Evolutionary conservation across 768 basidiomycete species (phyloP).

Genomic region (Pulveroboletus sp.): DNA sequence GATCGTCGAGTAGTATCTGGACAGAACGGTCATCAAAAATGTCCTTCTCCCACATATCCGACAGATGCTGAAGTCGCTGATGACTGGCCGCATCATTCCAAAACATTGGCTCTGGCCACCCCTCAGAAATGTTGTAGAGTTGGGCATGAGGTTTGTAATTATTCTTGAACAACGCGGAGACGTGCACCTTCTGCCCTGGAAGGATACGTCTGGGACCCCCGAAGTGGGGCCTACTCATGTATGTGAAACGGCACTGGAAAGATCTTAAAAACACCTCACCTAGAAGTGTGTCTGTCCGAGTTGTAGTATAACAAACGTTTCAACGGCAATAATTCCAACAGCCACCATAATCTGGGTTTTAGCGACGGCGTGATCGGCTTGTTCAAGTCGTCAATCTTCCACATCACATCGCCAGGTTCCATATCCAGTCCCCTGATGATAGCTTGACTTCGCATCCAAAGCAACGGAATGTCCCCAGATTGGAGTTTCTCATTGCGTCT

Average conservation of each 20-base stretch:
- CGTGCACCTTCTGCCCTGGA: conserved; percentile 30
- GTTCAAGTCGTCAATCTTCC: conserved; percentile 28
- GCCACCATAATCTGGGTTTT: not conserved
- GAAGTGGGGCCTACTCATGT: conserved; percentile 28
- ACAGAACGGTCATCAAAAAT: conserved; percentile 24
- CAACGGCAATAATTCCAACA: too few relatives aligned
- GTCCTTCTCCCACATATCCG: conserved; percentile 28
- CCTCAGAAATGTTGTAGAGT: conserved; percentile 18
- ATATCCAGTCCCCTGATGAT: not conserved
- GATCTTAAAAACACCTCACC: too few relatives aligned
- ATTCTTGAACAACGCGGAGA: conserved; percentile 29
- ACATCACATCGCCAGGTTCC: conserved; percentile 24
- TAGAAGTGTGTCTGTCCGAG: too few relatives aligned
- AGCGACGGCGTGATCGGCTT: conserved; percentile 21
- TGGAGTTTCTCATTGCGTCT: conserved; percentile 24
- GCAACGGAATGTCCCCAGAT: conserved; percentile 26
- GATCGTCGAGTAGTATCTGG: conserved; percentile 15
- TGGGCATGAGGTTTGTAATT: conserved; percentile 26
- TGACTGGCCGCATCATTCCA: conserved; percentile 28
- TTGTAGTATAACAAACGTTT: too few relatives aligned
- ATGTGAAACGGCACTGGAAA: conserved; percentile 5
- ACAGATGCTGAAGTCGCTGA: conserved; percentile 12
- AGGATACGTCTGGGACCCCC: conserved; percentile 26
- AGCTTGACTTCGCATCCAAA: conserved; percentile 34
- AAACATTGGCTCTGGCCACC: conserved; percentile 29